These are phyloP conservation scores for Pseudotsuga menziesii DNA, from an alignment of 75 land plant genomes.

Conservation along the genomic window DNA sequence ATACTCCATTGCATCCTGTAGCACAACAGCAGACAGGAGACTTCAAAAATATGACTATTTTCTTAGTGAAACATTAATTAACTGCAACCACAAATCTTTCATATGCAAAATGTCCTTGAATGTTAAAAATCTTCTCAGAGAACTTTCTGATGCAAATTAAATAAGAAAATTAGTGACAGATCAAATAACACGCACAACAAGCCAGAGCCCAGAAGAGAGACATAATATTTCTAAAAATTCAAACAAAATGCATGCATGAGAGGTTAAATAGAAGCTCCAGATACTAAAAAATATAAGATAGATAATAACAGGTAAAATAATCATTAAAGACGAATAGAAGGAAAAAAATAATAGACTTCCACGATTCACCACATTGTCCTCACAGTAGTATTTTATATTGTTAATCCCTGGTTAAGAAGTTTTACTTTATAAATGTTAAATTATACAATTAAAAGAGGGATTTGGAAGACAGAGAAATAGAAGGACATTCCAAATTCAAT, in stretches of 20 bases:
- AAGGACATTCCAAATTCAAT: background rate
- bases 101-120: background rate
- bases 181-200: too few relatives aligned
- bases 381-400: background rate
- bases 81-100: background rate
- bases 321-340: background rate
- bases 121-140: background rate
- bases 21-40: background rate
- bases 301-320: background rate
- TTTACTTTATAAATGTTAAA: background rate
- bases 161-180: background rate
- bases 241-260: background rate
- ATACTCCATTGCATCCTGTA: constrained; percentile 96
- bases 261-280: constrained; percentile 1
- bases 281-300: background rate
- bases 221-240: background rate
- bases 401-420: background rate
- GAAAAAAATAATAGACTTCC: background rate
- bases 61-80: too few relatives aligned
- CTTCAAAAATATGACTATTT: background rate
- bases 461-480: background rate
- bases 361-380: background rate
- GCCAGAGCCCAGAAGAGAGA: too few relatives aligned
- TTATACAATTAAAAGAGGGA: background rate
- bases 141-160: background rate